phyloP scores from a whole-genome alignment of 306 rosid species.

The Arachis stenosperma region DNA sequence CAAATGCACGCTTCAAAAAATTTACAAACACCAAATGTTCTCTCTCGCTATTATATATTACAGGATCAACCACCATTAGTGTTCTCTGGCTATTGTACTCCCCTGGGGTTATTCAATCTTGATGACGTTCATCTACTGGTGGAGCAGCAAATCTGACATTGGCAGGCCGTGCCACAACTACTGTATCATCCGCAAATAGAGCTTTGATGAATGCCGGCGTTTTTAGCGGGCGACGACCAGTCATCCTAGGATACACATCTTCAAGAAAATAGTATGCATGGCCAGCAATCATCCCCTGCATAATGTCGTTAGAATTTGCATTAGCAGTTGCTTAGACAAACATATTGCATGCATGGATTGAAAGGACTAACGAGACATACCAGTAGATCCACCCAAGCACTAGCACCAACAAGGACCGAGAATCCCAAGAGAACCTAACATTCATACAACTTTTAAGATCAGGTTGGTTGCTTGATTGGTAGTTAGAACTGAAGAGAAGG shows the following conservation, averaged over 20 bases:
- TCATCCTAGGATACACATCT: constrained; percentile 94
- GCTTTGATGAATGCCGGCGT: constrained; percentile 93
- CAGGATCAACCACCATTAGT: constrained; percentile 43
- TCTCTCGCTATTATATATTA: constrained; percentile 49
- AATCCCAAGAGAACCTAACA: constrained; percentile 89
- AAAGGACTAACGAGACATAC: constrained; percentile 44
- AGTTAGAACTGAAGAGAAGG: constrained; percentile 3
- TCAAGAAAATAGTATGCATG: constrained; percentile 95
- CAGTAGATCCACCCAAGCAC: constrained; percentile 98
- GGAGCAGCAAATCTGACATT: constrained; percentile 88
- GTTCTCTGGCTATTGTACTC: constrained; percentile 21
- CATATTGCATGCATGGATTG: background rate
- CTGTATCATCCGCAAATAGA: constrained; percentile 82
- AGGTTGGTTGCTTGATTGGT: constrained; percentile 31
- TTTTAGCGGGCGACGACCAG: constrained; percentile 77
- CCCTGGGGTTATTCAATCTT: constrained; percentile 44
- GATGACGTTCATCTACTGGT: constrained; percentile 64
- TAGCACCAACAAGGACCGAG: constrained; percentile 95
- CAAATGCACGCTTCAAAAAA: constrained; percentile 41
- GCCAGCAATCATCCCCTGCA: constrained; percentile 98
- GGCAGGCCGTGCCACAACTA: constrained; percentile 77
- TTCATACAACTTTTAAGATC: background rate
- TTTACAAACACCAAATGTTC: constrained; percentile 14
- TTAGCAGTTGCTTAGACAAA: constrained; percentile 15
- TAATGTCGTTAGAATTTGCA: constrained; percentile 18